phyloP scores from a whole-genome alignment of 2,329 filamentous ascomycete genomes.

The Aspergillus japonicus region DNA sequence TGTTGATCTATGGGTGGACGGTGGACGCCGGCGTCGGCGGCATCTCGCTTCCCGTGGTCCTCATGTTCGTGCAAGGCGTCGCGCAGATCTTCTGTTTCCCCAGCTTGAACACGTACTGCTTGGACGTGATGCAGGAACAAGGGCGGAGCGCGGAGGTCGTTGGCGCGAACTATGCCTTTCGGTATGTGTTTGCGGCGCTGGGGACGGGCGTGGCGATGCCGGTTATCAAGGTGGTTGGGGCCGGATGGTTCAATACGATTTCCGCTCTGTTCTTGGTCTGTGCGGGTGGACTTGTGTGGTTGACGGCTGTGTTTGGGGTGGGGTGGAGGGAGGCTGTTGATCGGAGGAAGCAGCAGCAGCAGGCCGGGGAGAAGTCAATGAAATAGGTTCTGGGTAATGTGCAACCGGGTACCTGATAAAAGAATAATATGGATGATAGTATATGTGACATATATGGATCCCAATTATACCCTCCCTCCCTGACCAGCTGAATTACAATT shows the following conservation, averaged over 20 bases:
- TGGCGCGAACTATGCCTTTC: constrained; percentile 75
- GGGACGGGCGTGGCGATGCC: constrained; percentile 72
- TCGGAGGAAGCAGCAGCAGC: constrained; percentile 39
- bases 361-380: constrained; percentile 24
- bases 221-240: constrained; percentile 69
- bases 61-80: constrained; percentile 72
- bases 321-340: constrained; percentile 57
- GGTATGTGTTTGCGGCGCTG: constrained; percentile 71
- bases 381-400: too few species aligned
- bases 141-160: constrained; percentile 69
- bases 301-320: constrained; percentile 52
- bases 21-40: constrained; percentile 57
- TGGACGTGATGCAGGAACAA: constrained; percentile 71
- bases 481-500: too few species aligned
- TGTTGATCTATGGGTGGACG: constrained; percentile 69
- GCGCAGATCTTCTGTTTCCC: constrained; percentile 75
- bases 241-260: constrained; percentile 79
- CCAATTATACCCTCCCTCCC: too few species aligned
- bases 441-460: too few species aligned
- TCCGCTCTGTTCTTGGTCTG: constrained; percentile 57
- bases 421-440: too few species aligned
- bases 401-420: too few species aligned
- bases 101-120: constrained; percentile 73
- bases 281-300: constrained; percentile 47
- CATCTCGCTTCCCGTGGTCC: constrained; percentile 62